Conservation (phyloP, 2,329 filamentous ascomycete genomes). For the Epichloe gansuensis region DNA sequence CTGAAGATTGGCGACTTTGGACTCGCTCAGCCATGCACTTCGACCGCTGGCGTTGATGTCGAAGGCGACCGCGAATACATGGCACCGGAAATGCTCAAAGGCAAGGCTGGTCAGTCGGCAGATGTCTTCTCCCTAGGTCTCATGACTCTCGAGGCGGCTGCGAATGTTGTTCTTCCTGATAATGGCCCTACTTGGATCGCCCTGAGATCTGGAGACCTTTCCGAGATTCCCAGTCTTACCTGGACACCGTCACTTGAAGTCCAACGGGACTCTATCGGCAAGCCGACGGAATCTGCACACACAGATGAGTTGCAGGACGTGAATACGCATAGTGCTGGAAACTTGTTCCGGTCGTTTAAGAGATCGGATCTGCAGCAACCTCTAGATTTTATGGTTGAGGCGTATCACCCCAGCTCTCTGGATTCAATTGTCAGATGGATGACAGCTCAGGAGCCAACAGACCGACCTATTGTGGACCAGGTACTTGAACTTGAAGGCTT, state of each 20-base stretch:
- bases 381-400: constrained; percentile 80
- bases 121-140: constrained; percentile 91
- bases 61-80: constrained; percentile 97
- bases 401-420: constrained; percentile 57
- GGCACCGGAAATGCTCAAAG: constrained; percentile 79
- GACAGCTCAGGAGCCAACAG: constrained; percentile 61
- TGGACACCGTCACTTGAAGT: constrained; percentile 62
- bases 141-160: constrained; percentile 88
- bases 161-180: constrained; percentile 85
- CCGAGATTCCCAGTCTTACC: constrained; percentile 76
- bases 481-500: constrained; percentile 62
- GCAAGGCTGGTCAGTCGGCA: constrained; percentile 76
- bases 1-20: constrained; percentile 83
- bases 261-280: constrained; percentile 56
- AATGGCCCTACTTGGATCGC: constrained; percentile 88
- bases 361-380: constrained; percentile 45
- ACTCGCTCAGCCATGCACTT: constrained; percentile 67
- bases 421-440: constrained; percentile 80
- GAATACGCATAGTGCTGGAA: constrained; percentile 21
- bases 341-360: constrained; percentile 32
- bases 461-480: constrained; percentile 62
- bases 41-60: constrained; percentile 62
- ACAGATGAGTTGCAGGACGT: constrained; percentile 21
- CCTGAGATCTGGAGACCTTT: constrained; percentile 77
- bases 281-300: constrained; percentile 18